These are phyloP conservation scores for Conticribra weissflogii DNA, from an alignment of 108 stramenopile genomes.

Conservation along the genomic window DNA sequence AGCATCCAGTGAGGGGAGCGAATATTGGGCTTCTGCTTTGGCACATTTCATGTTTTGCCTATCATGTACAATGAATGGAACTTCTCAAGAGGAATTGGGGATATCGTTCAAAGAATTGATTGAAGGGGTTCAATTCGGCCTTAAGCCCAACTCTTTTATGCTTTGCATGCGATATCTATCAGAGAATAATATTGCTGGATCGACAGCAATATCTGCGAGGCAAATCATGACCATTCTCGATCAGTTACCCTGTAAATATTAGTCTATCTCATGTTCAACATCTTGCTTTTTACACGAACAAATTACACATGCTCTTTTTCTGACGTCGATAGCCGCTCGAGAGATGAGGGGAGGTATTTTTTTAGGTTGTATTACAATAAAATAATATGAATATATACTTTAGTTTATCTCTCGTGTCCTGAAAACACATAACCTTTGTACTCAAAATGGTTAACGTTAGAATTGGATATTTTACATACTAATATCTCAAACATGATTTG, in stretches of 20 bases:
- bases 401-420: no score
- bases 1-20: constrained; percentile 27
- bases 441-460: no score
- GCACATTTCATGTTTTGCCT: constrained; percentile 60
- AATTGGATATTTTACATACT: no score
- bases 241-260: neutral
- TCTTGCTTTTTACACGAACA: no score
- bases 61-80: constrained; percentile 33
- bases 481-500: no score
- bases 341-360: no score
- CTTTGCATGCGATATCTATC: constrained; percentile 10
- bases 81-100: constrained; percentile 11
- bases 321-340: no score
- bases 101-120: constrained; percentile 9
- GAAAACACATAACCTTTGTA: no score
- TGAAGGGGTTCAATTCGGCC: constrained; percentile 8
- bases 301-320: no score
- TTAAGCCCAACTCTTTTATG: constrained; percentile 2
- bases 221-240: constrained; percentile 10
- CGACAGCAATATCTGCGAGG: constrained; percentile 15
- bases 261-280: no score
- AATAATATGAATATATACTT: no score
- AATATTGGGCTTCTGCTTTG: constrained; percentile 65
- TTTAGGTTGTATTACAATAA: no score
- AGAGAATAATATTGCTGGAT: constrained; percentile 18